Conservation (phyloP, 2,329 filamentous ascomycete species). For the Cytospora schulzeri region DNA sequence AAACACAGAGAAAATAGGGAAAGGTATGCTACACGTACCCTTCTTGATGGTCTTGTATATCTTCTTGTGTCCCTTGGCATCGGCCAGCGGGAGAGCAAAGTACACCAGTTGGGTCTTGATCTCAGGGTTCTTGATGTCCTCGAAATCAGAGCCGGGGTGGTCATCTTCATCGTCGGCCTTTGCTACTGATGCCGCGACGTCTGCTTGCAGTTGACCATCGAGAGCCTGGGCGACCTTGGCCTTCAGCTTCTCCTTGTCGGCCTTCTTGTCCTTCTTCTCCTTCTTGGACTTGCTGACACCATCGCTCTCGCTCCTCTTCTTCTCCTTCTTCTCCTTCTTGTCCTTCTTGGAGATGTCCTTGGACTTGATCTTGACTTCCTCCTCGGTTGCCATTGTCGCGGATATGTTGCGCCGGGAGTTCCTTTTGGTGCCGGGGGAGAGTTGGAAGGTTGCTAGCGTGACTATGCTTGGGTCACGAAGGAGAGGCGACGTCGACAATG, state of each 20-base stretch:
- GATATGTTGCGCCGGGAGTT: neutral
- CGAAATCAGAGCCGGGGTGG: constrained; percentile 31
- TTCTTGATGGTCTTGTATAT: constrained; percentile 67
- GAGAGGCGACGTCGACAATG: neutral
- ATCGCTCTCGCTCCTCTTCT: constrained; percentile 56
- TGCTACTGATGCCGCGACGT: constrained; percentile 48
- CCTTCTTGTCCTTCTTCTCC: constrained; percentile 68
- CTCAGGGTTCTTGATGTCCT: constrained; percentile 44
- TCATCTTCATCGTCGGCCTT: constrained; percentile 49
- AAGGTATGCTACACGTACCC: constrained; percentile 44
- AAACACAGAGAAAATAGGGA: constrained; percentile 22
- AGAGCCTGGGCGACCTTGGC: constrained; percentile 60
- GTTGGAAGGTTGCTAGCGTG: neutral
- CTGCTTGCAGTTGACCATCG: constrained; percentile 65
- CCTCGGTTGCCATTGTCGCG: constrained; percentile 48
- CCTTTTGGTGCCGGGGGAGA: neutral
- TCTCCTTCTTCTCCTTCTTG: constrained; percentile 61
- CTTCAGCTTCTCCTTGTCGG: constrained; percentile 73
- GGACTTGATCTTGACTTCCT: constrained; percentile 50
- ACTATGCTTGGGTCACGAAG: neutral
- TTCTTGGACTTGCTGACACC: constrained; percentile 58
- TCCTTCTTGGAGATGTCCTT: constrained; percentile 42
- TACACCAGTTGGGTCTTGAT: constrained; percentile 65
- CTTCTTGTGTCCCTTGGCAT: constrained; percentile 74
- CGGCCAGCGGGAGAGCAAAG: constrained; percentile 78